Evolutionary conservation across 2,329 filamentous ascomycete genomes (phyloP), one percentile per base, ranked within the genome.

Genomic region (Seiridium unicorne): DNA sequence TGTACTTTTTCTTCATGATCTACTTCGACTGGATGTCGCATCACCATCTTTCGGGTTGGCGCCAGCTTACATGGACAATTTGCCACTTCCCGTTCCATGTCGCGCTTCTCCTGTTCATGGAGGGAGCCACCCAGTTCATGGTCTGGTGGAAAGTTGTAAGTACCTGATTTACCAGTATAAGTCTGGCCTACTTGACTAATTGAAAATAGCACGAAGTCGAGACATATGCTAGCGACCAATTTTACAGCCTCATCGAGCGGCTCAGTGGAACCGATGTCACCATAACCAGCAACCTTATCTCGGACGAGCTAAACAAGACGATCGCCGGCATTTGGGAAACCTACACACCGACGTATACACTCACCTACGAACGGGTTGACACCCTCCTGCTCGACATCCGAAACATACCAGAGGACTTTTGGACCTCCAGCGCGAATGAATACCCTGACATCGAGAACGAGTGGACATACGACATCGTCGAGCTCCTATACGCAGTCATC

Each of bases 1-100:
- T 78, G 31, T 80, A 79, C 63, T 69, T 76, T 34, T 66, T 80
- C 38, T 80, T 78, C 65, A 70, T 79, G 58, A 64, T 77, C 38
- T 79, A 80, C 62, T 81, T 89, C 57, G 78, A 89, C 64, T 89
- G 84, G 82, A 84, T 87, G 70, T 85, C 85, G 67, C 84, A 84
- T 55, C 81, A 84, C 60, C 78, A 85, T 44, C 81, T 79, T 74
- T 66, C 82, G 72, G 56, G 77, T 68, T 74, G 84, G 57, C 80
- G 82, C 1, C 86, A 89, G 64, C 80, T 86, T 56, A 69, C 85
- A 44, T 86, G 83, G 83, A 76, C 79, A 0, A 58, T 79, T 2
- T 70, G 84, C 0, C 86, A 89, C 71, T 86, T 87, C 62, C 85
- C 86, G 0, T 84, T 89, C 64, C 86, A 89, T 65, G 77, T 88